These are phyloP conservation scores for Aegilops sharonensis DNA, from an alignment of 176 grass and related monocot species.

Conservation along the genomic window DNA sequence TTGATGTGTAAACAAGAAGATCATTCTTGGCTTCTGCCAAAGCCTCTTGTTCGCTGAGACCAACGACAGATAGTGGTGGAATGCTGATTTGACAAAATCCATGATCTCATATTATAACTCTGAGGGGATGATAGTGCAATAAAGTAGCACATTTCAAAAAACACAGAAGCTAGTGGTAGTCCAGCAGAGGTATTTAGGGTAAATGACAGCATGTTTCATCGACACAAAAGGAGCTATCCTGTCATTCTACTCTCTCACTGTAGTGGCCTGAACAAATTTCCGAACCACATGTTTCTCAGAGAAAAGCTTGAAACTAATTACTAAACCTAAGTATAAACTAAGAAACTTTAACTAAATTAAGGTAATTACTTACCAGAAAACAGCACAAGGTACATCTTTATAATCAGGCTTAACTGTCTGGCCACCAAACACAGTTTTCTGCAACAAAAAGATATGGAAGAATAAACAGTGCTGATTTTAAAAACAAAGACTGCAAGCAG, in stretches of 20 bases:
- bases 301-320: background rate
- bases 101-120: constrained; percentile 3
- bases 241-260: no score
- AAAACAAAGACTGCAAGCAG: background rate
- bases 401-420: constrained; percentile 84
- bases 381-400: constrained; percentile 83
- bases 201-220: background rate
- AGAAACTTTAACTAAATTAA: background rate
- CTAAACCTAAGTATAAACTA: background rate
- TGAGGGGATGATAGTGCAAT: background rate
- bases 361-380: constrained; percentile 63
- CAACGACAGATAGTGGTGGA: constrained; percentile 83
- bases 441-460: constrained; percentile 14
- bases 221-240: background rate
- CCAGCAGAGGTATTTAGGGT: background rate
- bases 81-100: constrained; percentile 52
- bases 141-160: background rate
- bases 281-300: background rate
- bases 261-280: background rate
- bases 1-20: constrained; percentile 77
- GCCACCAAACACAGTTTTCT: constrained; percentile 99
- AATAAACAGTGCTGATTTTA: constrained; percentile 7
- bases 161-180: background rate
- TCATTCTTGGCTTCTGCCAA: constrained; percentile 66
- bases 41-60: constrained; percentile 82